Evolutionary conservation across 2,329 filamentous ascomycete species (phyloP).

Genomic region (Trichoderma cornu-damae): DNA sequence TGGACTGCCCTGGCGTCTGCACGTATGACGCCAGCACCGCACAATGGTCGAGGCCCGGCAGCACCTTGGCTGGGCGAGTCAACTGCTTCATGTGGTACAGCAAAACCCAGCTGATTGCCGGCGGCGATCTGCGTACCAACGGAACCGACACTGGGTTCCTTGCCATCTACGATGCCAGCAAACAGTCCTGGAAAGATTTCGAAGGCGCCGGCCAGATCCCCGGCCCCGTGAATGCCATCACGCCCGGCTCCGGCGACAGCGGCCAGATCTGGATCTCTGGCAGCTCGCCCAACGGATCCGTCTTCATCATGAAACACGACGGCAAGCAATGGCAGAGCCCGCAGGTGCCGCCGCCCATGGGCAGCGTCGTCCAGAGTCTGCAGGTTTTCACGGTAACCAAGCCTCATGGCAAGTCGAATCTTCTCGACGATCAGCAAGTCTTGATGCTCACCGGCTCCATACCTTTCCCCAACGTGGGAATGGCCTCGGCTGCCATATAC

Average conservation of each 20-base stretch:
- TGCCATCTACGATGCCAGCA: constrained; percentile 65
- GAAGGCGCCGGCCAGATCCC: constrained; percentile 62
- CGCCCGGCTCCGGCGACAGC: constrained; percentile 65
- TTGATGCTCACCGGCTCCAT: constrained; percentile 84
- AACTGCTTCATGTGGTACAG: constrained; percentile 71
- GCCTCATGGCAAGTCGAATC: constrained; percentile 57
- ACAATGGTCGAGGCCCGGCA: constrained; percentile 78
- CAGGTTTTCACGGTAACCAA: constrained; percentile 72
- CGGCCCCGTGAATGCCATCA: constrained; percentile 72
- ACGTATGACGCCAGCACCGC: constrained; percentile 63
- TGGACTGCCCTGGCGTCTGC: constrained; percentile 79
- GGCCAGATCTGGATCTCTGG: constrained; percentile 80
- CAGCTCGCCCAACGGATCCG: constrained; percentile 54
- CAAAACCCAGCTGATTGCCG: constrained; percentile 65
- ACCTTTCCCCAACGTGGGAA: constrained; percentile 68
- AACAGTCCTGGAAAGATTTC: constrained; percentile 61
- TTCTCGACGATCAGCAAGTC: constrained; percentile 62
- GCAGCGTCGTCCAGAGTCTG: constrained; percentile 69
- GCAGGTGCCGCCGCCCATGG: constrained; percentile 55
- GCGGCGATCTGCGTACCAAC: constrained; percentile 68
- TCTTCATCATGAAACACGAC: constrained; percentile 79
- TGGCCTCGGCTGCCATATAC: constrained; percentile 79
- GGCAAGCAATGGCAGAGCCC: constrained; percentile 64
- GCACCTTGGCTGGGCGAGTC: constrained; percentile 64
- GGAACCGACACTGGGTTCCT: constrained; percentile 59